Base-by-base conservation (phyloP, 192 early-diverging fungal genomes). In the Podila horticola region DNA sequence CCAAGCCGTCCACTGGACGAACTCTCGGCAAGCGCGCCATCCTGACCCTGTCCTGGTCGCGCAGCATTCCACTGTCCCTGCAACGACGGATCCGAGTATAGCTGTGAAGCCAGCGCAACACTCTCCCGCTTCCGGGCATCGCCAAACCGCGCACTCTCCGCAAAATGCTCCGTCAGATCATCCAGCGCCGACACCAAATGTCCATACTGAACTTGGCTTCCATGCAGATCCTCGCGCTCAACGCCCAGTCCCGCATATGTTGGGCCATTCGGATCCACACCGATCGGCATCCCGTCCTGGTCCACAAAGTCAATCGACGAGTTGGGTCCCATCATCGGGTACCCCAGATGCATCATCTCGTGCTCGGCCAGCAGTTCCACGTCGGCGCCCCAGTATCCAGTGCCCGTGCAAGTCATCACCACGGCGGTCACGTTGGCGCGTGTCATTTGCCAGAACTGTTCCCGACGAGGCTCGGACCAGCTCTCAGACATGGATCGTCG, bases 361-460 rank as follows among this genome's bases (percentile, higher is more conserved):
- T 79, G 64, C 49, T 79, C 75, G 36, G 62, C 62, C 36, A 77
- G 36, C 48, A 70, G 49, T 66, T 79, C 75, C 3, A 79, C 69
- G 58, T 72, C 70, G 2, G 65, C 38, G 15, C 70, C 66, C 69
- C 70, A 79, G 59, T 68, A 79, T 28, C 69, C 66, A 3, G 65
- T 72, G 31, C 69, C 75, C 8, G 70, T 68, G 61, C 69, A 72
- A 0, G 69, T 79, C 50, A 64, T n/a, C 28, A 72, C 70, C 12
- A 79, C 75, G 13, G 75, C 75, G 26, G 72, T 79, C 38, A 79
- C 75, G 31, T 79, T 79, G 10, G 75, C 75, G 29, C 75, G 65
- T 4, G 75, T 79, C 70, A 64, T 72, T 38, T 79, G 75, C 75
- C 75, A 79, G 63, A 79, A 79, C n/a, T 67, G 67, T 34, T 79